Evolutionary conservation across 345 rosid species (phyloP).

Genomic region (Diplotaxis tenuifolia): DNA sequence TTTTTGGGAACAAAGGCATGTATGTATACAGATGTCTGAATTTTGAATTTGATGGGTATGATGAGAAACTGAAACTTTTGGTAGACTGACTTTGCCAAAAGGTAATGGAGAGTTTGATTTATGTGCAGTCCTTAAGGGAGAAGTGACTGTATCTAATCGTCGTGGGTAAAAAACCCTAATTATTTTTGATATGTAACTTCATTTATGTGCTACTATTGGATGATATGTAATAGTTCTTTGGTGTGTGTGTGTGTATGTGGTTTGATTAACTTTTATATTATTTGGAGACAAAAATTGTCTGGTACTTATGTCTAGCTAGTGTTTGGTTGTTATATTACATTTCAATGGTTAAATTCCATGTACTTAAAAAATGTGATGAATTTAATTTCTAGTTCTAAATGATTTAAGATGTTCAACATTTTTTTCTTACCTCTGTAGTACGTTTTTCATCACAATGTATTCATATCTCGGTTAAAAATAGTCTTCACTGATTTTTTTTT

Average conservation of each 20-base stretch:
- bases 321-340: background rate
- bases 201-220: slow-evolving; percentile 6
- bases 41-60: slow-evolving; percentile 8
- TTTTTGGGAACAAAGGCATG: slow-evolving; percentile 8
- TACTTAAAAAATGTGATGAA: background rate
- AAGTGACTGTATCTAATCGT: slow-evolving; percentile 28
- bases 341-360: background rate
- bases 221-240: slow-evolving; percentile 22
- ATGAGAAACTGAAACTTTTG: slow-evolving; percentile 14
- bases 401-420: background rate
- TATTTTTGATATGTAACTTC: slow-evolving; percentile 28
- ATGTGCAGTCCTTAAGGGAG: slow-evolving; percentile 29
- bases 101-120: slow-evolving; percentile 18
- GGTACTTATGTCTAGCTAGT: slow-evolving; percentile 1
- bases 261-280: slow-evolving; percentile 3
- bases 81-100: slow-evolving; percentile 17
- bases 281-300: background rate
- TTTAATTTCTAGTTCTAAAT: background rate
- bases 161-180: slow-evolving; percentile 15
- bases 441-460: background rate
- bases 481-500: background rate
- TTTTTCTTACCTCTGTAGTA: too few species aligned
- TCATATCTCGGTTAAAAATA: background rate
- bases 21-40: background rate
- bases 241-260: slow-evolving; percentile 19